Base-by-base conservation (phyloP, 2,329 filamentous ascomycete genomes). In the Drechslerella dactyloides region DNA sequence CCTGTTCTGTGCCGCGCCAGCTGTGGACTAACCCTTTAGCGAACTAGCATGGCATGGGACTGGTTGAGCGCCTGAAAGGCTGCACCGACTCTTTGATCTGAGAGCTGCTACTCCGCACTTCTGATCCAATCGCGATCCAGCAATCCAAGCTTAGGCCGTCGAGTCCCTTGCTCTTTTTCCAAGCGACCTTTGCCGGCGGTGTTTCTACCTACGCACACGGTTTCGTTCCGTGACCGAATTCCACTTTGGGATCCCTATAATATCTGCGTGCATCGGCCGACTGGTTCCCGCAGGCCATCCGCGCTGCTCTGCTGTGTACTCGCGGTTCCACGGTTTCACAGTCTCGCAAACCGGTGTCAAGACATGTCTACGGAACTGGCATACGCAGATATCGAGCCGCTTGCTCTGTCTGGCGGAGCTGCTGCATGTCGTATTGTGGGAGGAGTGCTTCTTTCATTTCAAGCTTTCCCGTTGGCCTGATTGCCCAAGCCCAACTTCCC, bases 31-130 rank as follows among this genome's bases (percentile, higher is more conserved):
- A 48, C 19, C 17, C n/a, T 21, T 23, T 48, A 48, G 44, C 44
- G 44, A 48, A 48, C 44, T 21, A 23, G 17, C 44, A 48, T 48
- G 44, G 50, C 50, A 56, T 33, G 21, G 30, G 30, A 21, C n/a
- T 62, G 51, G 51, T 60, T 60, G 56, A 56, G 37, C 24, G 52
- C 57, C 57, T 58, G 62, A 55, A 55, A 52, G 52, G n/a, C 56
- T 51, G 51, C 50, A 55, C 42, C 40, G 23, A 60, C 50, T n/a
- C 27, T 61, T 19, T 56, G 30, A 56, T 60, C 42, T 69, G 57
- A 62, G 40, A 70, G 59, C 59, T 70, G 62, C 44, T 48, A 23
- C 66, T 70, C 66, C 66, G 66, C 66, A 70, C 59, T 61, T 62
- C 53, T 46, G 61, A 50, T 48, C 66, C 66, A 70, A 70, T 63